phyloP scores from a whole-genome alignment of 352 stramenopile species.

The Phytophthora meadii region DNA sequence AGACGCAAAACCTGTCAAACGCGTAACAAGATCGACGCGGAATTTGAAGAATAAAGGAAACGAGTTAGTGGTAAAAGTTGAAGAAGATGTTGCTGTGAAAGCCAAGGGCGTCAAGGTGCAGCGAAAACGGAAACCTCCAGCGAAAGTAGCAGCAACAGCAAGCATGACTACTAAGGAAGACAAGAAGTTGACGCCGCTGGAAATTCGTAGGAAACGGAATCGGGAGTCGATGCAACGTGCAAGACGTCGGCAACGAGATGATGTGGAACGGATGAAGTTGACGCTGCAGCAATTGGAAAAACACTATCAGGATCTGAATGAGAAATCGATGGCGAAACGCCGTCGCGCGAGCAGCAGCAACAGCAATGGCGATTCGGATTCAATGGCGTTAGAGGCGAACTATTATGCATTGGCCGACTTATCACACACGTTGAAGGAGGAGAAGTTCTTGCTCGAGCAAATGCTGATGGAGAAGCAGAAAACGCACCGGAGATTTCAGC shows the following conservation, averaged over 20 bases:
- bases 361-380: conserved; percentile 13
- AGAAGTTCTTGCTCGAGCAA: conserved; percentile 64
- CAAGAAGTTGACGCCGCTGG: conserved; percentile 48
- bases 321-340: conserved; percentile 39
- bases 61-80: conserved; percentile 14
- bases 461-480: conserved; percentile 63
- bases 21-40: not conserved
- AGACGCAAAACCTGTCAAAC: conserved; percentile 8
- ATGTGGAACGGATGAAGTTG: conserved; percentile 58
- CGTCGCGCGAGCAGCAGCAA: conserved; percentile 19
- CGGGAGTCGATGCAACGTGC: conserved; percentile 65
- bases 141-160: conserved; percentile 1
- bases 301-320: conserved; percentile 52
- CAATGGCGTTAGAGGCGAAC: conserved; percentile 42
- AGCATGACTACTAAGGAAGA: conserved; percentile 26
- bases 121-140: conserved; percentile 23
- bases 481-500: conserved; percentile 47
- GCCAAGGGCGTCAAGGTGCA: conserved; percentile 11
- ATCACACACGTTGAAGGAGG: conserved; percentile 62
- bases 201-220: conserved; percentile 63
- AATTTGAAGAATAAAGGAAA: conserved; percentile 9
- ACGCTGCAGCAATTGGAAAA: conserved; percentile 54
- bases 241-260: conserved; percentile 49
- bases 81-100: conserved; percentile 1
- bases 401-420: conserved; percentile 63